These are phyloP conservation scores for Gossypium turneri DNA, from an alignment of 345 rosid species.

Conservation along the genomic window DNA sequence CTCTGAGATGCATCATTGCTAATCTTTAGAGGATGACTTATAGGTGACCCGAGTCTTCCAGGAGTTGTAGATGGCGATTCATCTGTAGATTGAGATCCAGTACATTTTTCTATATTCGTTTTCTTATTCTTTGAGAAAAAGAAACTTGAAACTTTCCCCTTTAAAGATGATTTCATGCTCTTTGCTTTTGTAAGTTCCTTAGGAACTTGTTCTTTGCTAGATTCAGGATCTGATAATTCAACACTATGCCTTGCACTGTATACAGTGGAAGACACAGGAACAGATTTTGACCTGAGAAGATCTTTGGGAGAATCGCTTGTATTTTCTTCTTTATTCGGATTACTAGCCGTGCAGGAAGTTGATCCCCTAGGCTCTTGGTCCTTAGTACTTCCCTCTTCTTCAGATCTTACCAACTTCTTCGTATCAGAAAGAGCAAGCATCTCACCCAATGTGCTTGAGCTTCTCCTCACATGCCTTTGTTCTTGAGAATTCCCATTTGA, in stretches of 20 bases:
- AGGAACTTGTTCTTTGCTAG: conserved; percentile 34
- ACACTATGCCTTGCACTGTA: conserved; percentile 42
- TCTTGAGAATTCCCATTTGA: conserved; percentile 54
- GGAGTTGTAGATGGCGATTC: conserved; percentile 31
- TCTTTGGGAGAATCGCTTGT: conserved; percentile 40
- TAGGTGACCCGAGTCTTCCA: conserved; percentile 33
- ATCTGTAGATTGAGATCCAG: conserved; percentile 32
- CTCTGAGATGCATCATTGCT: conserved; percentile 25
- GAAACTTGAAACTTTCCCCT: conserved; percentile 69
- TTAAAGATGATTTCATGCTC: conserved; percentile 58
- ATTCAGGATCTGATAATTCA: conserved; percentile 39
- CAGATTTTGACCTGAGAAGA: conserved; percentile 71
- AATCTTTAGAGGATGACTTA: conserved; percentile 29
- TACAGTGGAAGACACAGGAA: conserved; percentile 57
- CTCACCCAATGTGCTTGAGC: conserved; percentile 85
- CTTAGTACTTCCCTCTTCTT: conserved; percentile 33
- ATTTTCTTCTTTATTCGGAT: conserved; percentile 42
- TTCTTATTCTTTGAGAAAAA: conserved; percentile 74
- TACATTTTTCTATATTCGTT: conserved; percentile 47
- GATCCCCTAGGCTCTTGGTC: conserved; percentile 49
- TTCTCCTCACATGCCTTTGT: conserved; percentile 41
- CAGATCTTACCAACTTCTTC: conserved; percentile 35
- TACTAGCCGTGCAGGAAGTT: conserved; percentile 41
- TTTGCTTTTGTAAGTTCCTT: conserved; percentile 51
- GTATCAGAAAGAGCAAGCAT: conserved; percentile 86